These are phyloP conservation scores for Cerrena zonata DNA, from an alignment of 1,284 basidiomycete species.

Conservation along the genomic window DNA sequence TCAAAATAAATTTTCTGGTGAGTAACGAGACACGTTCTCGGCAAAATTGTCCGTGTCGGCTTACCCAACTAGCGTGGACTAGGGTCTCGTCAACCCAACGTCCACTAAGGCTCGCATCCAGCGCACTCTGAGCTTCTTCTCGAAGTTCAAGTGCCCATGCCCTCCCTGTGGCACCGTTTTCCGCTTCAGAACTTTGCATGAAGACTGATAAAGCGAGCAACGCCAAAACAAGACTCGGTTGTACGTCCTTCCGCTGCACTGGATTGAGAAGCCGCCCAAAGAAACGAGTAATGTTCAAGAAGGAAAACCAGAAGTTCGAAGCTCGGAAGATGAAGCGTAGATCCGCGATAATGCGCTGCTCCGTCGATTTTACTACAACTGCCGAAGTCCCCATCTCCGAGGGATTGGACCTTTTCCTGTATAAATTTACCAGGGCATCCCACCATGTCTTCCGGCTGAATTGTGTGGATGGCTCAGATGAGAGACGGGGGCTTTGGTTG, in stretches of 20 bases:
- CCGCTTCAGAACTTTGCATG: constrained; percentile 63
- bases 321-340: constrained; percentile 58
- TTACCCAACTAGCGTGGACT: constrained; percentile 70
- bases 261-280: constrained; percentile 54
- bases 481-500: constrained; percentile 30
- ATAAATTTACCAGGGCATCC: constrained; percentile 60
- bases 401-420: constrained; percentile 33
- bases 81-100: constrained; percentile 67
- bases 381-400: constrained; percentile 30
- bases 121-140: constrained; percentile 61
- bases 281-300: constrained; percentile 65
- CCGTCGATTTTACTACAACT: constrained; percentile 40
- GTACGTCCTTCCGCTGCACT: constrained; percentile 47
- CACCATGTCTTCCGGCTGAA: constrained; percentile 73
- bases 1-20: constrained; percentile 2
- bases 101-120: constrained; percentile 65
- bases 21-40: constrained; percentile 1
- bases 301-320: constrained; percentile 69
- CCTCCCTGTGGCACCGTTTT: constrained; percentile 39
- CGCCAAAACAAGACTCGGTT: constrained; percentile 61
- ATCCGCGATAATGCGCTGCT: constrained; percentile 46
- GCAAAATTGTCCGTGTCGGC: constrained; percentile 15
- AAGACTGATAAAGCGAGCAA: constrained; percentile 63
- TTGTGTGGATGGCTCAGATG: constrained; percentile 51
- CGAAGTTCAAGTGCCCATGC: constrained; percentile 51